These are phyloP conservation scores for Cordyceps javanica DNA, from an alignment of 2,329 filamentous ascomycete genomes.

Conservation along the genomic window DNA sequence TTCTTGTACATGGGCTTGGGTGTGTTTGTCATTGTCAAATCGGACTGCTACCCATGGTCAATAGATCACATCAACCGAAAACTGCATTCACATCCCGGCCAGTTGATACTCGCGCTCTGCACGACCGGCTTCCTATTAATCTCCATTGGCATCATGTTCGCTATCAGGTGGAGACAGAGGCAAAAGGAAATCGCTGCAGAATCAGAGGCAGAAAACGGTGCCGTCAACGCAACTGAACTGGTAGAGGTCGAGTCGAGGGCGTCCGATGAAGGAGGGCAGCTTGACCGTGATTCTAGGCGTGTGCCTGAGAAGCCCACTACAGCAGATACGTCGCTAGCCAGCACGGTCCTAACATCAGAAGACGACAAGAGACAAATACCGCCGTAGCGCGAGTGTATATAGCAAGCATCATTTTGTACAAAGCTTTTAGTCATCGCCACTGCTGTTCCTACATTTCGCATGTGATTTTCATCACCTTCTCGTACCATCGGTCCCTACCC, in stretches of 20 bases:
- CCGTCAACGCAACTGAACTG: background rate
- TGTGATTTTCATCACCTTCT: background rate
- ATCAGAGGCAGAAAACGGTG: background rate
- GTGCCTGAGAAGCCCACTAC: background rate
- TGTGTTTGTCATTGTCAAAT: slow-evolving; percentile 27
- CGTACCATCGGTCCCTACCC: background rate
- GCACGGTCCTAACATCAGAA: background rate
- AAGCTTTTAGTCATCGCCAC: background rate
- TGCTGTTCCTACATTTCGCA: background rate
- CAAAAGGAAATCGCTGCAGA: background rate
- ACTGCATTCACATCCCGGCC: slow-evolving; percentile 8
- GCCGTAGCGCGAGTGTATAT: background rate
- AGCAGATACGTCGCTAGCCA: background rate
- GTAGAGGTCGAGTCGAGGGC: background rate
- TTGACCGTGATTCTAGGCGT: background rate
- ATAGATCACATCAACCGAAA: slow-evolving; percentile 24
- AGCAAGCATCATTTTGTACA: background rate
- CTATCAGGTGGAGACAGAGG: slow-evolving; percentile 8
- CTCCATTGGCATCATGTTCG: slow-evolving; percentile 12
- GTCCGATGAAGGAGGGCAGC: background rate
- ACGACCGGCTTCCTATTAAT: slow-evolving; percentile 15
- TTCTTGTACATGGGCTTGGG: slow-evolving; percentile 28
- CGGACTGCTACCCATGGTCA: slow-evolving; percentile 28
- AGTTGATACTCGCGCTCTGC: slow-evolving; percentile 14
- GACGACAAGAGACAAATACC: background rate